Evolutionary conservation across 2,329 filamentous ascomycete species (phyloP), one percentile per base, ranked within the genome.

Genomic region (Cucurbitaria berberidis): DNA sequence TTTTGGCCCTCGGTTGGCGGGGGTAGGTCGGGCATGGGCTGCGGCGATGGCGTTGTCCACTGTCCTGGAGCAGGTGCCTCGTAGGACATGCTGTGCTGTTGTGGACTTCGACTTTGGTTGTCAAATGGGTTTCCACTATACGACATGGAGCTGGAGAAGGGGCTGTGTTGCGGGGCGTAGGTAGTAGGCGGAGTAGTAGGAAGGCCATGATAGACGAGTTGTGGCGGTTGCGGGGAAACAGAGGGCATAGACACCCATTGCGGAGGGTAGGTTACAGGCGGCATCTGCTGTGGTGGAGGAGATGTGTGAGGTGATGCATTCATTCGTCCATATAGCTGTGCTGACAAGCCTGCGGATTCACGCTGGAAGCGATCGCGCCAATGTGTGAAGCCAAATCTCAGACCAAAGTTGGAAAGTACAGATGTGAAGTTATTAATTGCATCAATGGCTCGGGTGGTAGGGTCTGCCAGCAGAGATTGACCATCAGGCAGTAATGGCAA

Each of bases 301-400:
- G 69, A 71, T 0, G 66, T 48, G 18, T 64, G 63, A 5, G 69
- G 65, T 0, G 68, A 66, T 3, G 54, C 43, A 5, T 68, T 67
- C 13, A 55, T 57, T 39, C 77, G 74, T 34, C 73, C 69, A 36
- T 77, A 75, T 0, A 81, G 71, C 16, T 78, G 74, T 9, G 76
- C 70, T 2, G 76, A 69, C 34, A 80, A 70, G 1, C 65, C 53
- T 1, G 74, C 69, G 0, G 78, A 78, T 48, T 81, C 79, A 18
- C 70, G 73, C 53, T 79, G 77, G 59, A 80, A 81, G 15, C 78
- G 76, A 47, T 81, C 78, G 16, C 76, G 78, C 78, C 78, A 81
- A 60, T 78, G 78, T 51, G 78, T 78, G 57, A 79, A 80, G 22
- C 80, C 80, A 62, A 80, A 82, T 13, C 79, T 71, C 18, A 77